Base-by-base conservation (phyloP, 768 basidiomycete genomes). In the Pluteus cervinus region DNA sequence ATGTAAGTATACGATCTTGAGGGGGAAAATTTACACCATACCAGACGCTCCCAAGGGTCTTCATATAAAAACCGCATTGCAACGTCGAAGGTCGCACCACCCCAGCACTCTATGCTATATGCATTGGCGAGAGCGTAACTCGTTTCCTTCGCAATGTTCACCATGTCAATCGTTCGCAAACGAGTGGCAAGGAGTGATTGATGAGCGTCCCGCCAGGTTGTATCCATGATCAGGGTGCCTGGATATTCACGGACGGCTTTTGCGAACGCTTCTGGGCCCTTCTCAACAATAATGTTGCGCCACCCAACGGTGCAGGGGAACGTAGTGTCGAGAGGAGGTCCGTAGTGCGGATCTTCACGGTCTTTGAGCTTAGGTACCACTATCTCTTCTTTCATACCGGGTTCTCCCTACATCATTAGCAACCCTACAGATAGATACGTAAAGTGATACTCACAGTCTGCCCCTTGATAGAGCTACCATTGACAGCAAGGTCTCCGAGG, bases 31-130 rank as follows among this genome's bases (percentile, higher is more conserved):
- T 26, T 18, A 15, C 37, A 12, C 62, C 79, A 34, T 48, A 89
- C 88, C 64, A 99, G 66, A 48, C 96, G 81, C 58, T 98, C 96
- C 96, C 96, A 99, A 49, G 96, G 96, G 62, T 99, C 96, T 60
- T 99, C 96, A 58, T 99, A 98, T 58, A 99, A 64, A 83, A 99
- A 98, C 31, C 94, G 84, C 92, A 97, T 96, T 16, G 94, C 87
- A 35, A 99, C 94, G 60, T 98, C 94, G 56, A 99, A 99, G 2
- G 96, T 98, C 24, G 94, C 93, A 43, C 93, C 92, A 53, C 96
- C 96, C 96, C 96, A 99, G 71, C 93, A 97, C 59, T 99, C 96
- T 45, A 99, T 64, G 57, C 87, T 86, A 68, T 90, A 99, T 6
- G 96, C 89, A 55, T 98, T 98, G 17, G 88, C 79, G 29, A 99